Evolutionary conservation across 805 yeast genomes (phyloP).

Genomic region (Saturnispora quitensis): DNA sequence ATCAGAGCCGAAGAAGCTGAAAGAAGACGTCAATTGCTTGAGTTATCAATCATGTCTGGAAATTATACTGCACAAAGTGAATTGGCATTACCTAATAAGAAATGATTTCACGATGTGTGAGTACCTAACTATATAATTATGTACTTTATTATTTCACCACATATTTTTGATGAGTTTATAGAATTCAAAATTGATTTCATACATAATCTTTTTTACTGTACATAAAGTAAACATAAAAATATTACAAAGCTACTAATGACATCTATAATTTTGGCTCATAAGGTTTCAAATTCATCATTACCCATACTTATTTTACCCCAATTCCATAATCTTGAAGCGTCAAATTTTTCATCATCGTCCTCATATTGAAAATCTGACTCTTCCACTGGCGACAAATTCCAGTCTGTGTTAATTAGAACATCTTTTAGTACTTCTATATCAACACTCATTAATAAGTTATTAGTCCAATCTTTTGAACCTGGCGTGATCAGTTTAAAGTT

Average conservation of each 20-base stretch:
- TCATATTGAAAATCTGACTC: neutral
- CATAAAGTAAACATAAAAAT: neutral
- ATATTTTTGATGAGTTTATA: neutral
- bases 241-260: neutral
- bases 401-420: neutral
- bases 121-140: neutral
- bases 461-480: slow-evolving; percentile 4
- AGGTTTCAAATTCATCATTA: slow-evolving; percentile 2
- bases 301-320: slow-evolving; percentile 5
- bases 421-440: slow-evolving; percentile 1
- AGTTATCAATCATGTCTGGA: slow-evolving; percentile 27
- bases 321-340: slow-evolving; percentile 3
- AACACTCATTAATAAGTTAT: slow-evolving; percentile 3
- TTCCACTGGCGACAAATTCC: neutral
- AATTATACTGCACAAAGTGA: slow-evolving; percentile 25
- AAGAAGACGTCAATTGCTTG: slow-evolving; percentile 26
- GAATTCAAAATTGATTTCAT: neutral
- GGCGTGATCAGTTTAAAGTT: neutral
- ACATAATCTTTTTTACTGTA: neutral
- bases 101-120: neutral
- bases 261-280: neutral
- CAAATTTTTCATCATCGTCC: neutral
- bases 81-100: slow-evolving; percentile 10
- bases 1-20: slow-evolving; percentile 26
- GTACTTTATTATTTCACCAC: neutral